Conservation (phyloP, 768 basidiomycete genomes). For the Lyophyllum decastes region DNA sequence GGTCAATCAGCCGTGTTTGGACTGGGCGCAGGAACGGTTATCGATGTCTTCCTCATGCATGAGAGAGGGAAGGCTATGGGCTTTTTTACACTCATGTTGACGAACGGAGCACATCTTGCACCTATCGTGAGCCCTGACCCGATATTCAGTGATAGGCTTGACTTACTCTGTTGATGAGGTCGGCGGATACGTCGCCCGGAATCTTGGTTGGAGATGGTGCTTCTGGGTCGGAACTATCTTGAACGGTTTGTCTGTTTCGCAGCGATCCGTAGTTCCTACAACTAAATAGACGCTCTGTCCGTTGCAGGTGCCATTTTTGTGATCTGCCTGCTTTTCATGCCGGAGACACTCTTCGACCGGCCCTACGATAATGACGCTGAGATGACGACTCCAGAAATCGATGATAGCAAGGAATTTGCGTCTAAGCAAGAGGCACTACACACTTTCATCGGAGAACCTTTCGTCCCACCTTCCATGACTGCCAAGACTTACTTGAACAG, state of each 20-base stretch:
- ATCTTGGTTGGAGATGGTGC: conserved; percentile 42
- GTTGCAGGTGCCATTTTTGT: conserved; percentile 28
- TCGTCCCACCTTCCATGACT: conserved; percentile 27
- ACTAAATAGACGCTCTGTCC: neutral
- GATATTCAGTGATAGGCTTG: neutral
- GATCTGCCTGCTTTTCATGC: conserved; percentile 38
- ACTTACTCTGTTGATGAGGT: conserved; percentile 20
- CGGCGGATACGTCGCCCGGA: conserved; percentile 37
- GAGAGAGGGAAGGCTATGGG: conserved; percentile 46
- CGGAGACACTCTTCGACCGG: conserved; percentile 42
- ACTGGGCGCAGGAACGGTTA: conserved; percentile 41
- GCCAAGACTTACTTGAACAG: conserved; percentile 25
- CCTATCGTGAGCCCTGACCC: conserved; percentile 33
- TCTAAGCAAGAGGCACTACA: conserved; percentile 2
- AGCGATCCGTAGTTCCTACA: neutral
- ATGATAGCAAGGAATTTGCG: conserved; percentile 11
- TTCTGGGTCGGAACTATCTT: conserved; percentile 43
- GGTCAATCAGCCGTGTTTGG: conserved; percentile 35
- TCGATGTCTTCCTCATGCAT: conserved; percentile 36
- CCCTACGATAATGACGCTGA: conserved; percentile 17
- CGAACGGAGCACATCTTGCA: conserved; percentile 40
- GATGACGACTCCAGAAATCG: conserved; percentile 4
- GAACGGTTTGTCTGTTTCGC: conserved; percentile 22
- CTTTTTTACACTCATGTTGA: conserved; percentile 40
- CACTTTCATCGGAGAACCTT: conserved; percentile 16